Evolutionary conservation across 1,284 basidiomycete species (phyloP).

Genomic region (Sanghuangporus sanghuang): DNA sequence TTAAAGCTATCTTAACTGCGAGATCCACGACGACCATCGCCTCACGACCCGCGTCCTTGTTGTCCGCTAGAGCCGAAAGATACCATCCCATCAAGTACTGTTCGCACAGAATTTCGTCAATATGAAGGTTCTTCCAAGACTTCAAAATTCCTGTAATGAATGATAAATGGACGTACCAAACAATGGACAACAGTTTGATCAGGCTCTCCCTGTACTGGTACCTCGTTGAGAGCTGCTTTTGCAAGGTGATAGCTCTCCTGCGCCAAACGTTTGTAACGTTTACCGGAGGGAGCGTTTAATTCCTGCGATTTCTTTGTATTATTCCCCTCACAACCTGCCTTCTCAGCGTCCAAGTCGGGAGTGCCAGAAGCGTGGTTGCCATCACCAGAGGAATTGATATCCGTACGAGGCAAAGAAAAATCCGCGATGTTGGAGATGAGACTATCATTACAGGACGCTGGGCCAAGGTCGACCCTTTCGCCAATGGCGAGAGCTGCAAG

Average conservation of each 20-base stretch:
- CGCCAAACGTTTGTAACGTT: not conserved
- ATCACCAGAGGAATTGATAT: not conserved
- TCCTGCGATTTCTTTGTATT: not conserved
- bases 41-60: slow-evolving; percentile 6
- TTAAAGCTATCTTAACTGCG: slow-evolving; percentile 3
- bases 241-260: not conserved
- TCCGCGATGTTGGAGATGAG: not conserved
- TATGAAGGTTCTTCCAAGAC: not conserved
- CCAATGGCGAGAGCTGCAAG: not conserved
- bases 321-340: not conserved
- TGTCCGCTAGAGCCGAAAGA: slow-evolving; percentile 1
- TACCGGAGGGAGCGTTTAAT: not conserved
- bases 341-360: not conserved
- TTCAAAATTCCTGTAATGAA: too few species aligned
- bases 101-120: not conserved
- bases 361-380: not conserved
- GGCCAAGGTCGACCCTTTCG: not conserved
- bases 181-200: slow-evolving; percentile 3
- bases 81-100: slow-evolving; percentile 12
- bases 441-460: not conserved
- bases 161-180: not conserved
- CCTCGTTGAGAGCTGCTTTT: not conserved
- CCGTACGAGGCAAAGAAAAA: not conserved
- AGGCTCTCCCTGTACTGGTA: not conserved
- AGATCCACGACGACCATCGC: not conserved